phyloP scores from a whole-genome alignment of 2,329 filamentous ascomycete species.

The Amauroascus verrucosus region DNA sequence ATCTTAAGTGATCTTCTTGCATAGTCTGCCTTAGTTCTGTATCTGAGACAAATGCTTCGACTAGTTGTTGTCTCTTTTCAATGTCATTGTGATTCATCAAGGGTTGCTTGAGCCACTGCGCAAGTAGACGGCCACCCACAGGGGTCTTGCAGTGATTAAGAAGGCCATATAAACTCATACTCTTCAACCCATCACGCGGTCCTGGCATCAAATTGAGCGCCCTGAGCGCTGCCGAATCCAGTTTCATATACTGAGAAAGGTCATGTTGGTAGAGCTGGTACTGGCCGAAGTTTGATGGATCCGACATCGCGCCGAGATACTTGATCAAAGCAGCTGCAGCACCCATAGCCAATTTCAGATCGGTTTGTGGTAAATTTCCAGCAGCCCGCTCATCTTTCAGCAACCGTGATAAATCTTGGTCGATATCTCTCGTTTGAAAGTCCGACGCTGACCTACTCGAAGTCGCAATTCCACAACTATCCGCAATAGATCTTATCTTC shows the following conservation, averaged over 20 bases:
- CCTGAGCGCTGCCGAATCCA: constrained; percentile 87
- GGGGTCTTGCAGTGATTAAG: constrained; percentile 97
- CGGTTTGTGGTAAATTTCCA: constrained; percentile 72
- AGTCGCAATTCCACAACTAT: constrained; percentile 83
- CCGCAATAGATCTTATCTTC: constrained; percentile 80
- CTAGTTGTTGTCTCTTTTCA: constrained; percentile 80
- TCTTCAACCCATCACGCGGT: constrained; percentile 87
- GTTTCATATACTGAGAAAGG: constrained; percentile 92
- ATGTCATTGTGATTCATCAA: constrained; percentile 87
- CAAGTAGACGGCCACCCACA: constrained; percentile 74
- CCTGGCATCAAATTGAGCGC: constrained; percentile 96
- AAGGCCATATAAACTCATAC: constrained; percentile 88
- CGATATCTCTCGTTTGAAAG: constrained; percentile 83
- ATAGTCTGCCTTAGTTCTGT: constrained; percentile 90
- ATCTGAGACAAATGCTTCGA: constrained; percentile 87
- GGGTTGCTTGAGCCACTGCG: constrained; percentile 96
- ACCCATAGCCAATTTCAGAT: constrained; percentile 92
- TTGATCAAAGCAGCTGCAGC: constrained; percentile 88
- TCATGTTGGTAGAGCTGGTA: constrained; percentile 97
- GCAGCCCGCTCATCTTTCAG: constrained; percentile 76
- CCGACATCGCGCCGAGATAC: constrained; percentile 81
- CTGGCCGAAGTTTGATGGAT: constrained; percentile 90
- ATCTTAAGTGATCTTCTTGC: constrained; percentile 89
- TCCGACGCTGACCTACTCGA: constrained; percentile 67
- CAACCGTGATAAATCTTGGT: constrained; percentile 81